Base-by-base conservation (phyloP, 1,284 basidiomycete species). In the Apiotrichum laibachii region DNA sequence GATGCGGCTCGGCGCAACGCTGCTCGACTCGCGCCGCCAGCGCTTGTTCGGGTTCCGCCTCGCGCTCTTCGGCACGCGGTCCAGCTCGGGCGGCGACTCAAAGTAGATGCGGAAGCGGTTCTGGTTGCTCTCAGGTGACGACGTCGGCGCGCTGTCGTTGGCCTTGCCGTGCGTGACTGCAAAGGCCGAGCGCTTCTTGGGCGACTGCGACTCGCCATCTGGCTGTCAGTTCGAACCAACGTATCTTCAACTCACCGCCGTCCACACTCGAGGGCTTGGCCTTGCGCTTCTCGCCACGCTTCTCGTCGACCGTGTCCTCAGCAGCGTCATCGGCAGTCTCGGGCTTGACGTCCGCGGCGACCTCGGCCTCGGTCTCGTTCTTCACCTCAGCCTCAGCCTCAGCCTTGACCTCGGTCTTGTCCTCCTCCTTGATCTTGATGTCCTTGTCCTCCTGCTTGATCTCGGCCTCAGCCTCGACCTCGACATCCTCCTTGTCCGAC, bases 1-100 rank as follows among this genome's bases (percentile, higher is more conserved):
- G 18, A 55, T 61, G 50, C 59, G 55, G 60, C 62, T 68, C 31
- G 69, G 71, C n/a, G 69, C 72, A 33, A 71, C 68, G 61, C 70
- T 69, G 57, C 62, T 71, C 49, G 60, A 84, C 81, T 67, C 81
- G 81, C 70, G 85, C 81, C 65, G 85, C 84, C 71, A 88, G 84
- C 77, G 87, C 86, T 68, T 83, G 71, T 79, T 90, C 49, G 60
- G 67, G 57, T 65, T 72, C 55, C 63, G 52, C 50, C 48, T 63
- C 53, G 58, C 55, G 12, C 71, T 65, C 64, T 76, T 76, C 10
- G 73, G 71, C 5, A 73, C 68, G 13, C 72, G 68, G 59, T 77
- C 77, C 16, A 75, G 65, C 54, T 78, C 77, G 19, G 78, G 75
- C 21, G 78, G 78, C 33, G 74, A 77, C 55, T 79, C 77, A 62